Conservation (phyloP, 306 rosid genomes). For the barrel medic (Medicago truncatula) region MtrunA17r5.0-ANR NC_053046.1:10356001-10356500, state of each 20-base stretch:
- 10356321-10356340: too few relatives aligned
- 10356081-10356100: conserved; percentile 54
- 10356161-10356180: conserved; percentile 36
- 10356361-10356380: too few relatives aligned
- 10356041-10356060: conserved; percentile 52
- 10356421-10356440: conserved; percentile 23
- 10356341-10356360: too few relatives aligned
- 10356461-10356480: conserved; percentile 36
- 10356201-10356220: conserved; percentile 42
- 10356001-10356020: conserved; percentile 49
- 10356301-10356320: too few relatives aligned
- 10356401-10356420: too few relatives aligned
- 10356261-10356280: conserved; percentile 44
- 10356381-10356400: too few relatives aligned
- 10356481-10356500: conserved; percentile 32
- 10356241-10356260: conserved; percentile 51
- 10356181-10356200: conserved; percentile 51
- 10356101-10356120: conserved; percentile 37
- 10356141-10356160: background rate
- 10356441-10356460: conserved; percentile 22
- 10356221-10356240: conserved; percentile 34
- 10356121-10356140: conserved; percentile 16
- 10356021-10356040: conserved; percentile 50
- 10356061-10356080: conserved; percentile 51
- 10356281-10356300: background rate